phyloP scores from a whole-genome alignment of 116 monocot genomes.

The Trichopus zeylanicus region DNA sequence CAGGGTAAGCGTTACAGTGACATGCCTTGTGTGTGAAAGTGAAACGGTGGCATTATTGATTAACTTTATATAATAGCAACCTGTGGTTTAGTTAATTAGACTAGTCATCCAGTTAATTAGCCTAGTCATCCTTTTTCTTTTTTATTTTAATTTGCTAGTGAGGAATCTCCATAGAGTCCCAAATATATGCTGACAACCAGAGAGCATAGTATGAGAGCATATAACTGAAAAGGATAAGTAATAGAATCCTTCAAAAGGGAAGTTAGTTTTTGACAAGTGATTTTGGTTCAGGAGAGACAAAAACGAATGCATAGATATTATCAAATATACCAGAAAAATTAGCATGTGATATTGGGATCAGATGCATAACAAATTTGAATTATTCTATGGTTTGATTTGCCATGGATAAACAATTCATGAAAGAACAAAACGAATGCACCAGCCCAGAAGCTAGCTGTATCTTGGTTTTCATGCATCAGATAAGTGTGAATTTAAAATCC shows the following conservation, averaged over 20 bases:
- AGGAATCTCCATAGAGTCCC: not conserved
- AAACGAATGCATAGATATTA: not conserved
- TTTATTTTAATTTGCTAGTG: not conserved
- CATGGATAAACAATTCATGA: constrained; percentile 9
- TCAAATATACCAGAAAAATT: constrained; percentile 25
- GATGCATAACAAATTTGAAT: constrained; percentile 5
- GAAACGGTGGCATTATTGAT: no score
- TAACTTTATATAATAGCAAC: no score
- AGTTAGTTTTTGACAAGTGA: constrained; percentile 1
- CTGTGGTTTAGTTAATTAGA: no score
- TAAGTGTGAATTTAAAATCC: constrained; percentile 5
- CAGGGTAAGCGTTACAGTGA: not conserved
- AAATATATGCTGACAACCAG: not conserved
- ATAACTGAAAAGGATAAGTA: not conserved
- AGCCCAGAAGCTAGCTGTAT: constrained; percentile 8
- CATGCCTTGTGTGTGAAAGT: not conserved
- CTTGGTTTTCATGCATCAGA: constrained; percentile 14
- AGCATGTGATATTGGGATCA: constrained; percentile 19
- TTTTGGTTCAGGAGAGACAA: constrained; percentile 17
- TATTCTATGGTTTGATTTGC: constrained; percentile 19
- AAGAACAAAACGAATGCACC: not conserved
- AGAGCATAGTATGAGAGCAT: not conserved
- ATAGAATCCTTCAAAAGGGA: not conserved
- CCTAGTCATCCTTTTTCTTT: not conserved
- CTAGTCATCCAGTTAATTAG: no score